phyloP scores from a whole-genome alignment of 2,329 filamentous ascomycete genomes.

The Myriosclerotinia scirpicola region DNA sequence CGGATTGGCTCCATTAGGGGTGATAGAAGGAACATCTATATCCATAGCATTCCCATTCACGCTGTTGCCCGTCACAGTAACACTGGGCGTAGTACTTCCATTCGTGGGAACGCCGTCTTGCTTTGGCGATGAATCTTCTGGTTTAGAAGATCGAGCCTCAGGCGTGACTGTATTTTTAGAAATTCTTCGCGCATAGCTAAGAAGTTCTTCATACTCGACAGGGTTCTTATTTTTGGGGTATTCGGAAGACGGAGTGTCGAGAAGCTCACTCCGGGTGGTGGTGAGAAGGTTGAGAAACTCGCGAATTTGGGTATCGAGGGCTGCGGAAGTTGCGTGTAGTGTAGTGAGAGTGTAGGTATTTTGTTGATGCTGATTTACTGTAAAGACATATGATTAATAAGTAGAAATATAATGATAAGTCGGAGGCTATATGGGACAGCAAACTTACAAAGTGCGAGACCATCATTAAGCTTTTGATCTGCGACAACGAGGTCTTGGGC shows the following conservation, averaged over 20 bases:
- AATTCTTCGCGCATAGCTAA: conserved; percentile 76
- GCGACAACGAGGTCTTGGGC: conserved; percentile 70
- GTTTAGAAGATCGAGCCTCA: conserved; percentile 22
- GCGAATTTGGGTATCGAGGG: conserved; percentile 71
- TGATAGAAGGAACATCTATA: conserved; percentile 26
- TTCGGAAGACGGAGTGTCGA: conserved; percentile 58
- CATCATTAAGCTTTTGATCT: conserved; percentile 64
- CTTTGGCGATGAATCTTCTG: conserved; percentile 2
- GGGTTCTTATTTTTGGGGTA: conserved; percentile 53
- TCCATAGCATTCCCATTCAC: conserved; percentile 29
- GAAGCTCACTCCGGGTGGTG: conserved; percentile 70
- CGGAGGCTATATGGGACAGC: neutral
- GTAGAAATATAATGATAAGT: neutral
- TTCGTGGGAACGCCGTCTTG: conserved; percentile 33
- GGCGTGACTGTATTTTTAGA: conserved; percentile 72
- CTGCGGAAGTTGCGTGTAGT: conserved; percentile 64
- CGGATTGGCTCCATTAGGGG: conserved; percentile 7
- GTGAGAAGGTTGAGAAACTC: conserved; percentile 69
- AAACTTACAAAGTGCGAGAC: conserved; percentile 62
- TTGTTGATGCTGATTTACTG: conserved; percentile 72
- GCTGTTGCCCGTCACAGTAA: conserved; percentile 22
- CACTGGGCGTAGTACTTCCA: conserved; percentile 34
- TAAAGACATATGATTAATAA: neutral
- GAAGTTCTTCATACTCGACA: conserved; percentile 70
- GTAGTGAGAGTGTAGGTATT: conserved; percentile 68